Conservation (phyloP, 164 flowering plant species). For the Dillenia suffruticosa region DNA sequence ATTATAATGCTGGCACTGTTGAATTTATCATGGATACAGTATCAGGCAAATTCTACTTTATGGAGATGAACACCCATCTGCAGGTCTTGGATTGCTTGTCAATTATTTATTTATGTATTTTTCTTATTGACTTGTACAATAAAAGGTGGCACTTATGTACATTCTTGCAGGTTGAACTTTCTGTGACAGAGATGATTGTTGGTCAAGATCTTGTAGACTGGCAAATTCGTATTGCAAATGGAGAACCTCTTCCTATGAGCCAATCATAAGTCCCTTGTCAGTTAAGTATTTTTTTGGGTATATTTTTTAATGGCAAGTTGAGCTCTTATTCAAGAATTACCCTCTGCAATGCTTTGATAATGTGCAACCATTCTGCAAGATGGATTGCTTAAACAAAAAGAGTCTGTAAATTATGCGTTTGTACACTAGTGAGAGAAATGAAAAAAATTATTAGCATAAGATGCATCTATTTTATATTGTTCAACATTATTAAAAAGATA, state of each 20-base stretch:
- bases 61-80: conserved; percentile 99
- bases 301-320: background rate
- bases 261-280: conserved; percentile 78
- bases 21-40: conserved; percentile 92
- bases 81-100: conserved; percentile 51
- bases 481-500: too few species aligned
- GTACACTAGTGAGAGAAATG: too few species aligned
- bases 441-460: too few species aligned
- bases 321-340: background rate
- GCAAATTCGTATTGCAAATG: conserved; percentile 98
- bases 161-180: conserved; percentile 87
- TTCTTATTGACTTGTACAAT: background rate
- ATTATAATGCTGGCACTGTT: conserved; percentile 98
- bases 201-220: conserved; percentile 99
- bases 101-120: background rate
- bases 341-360: too few species aligned
- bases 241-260: conserved; percentile 79
- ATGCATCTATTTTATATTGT: too few species aligned
- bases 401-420: too few species aligned
- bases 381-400: too few species aligned
- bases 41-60: conserved; percentile 86
- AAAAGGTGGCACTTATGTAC: too few species aligned
- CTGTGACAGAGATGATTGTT: conserved; percentile 99
- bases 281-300: conserved; percentile 33
- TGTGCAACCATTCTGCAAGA: too few species aligned